These are phyloP conservation scores for Yamadazyma songkhlaensis DNA, from an alignment of 1,139 yeast genomes.

Conservation along the genomic window DNA sequence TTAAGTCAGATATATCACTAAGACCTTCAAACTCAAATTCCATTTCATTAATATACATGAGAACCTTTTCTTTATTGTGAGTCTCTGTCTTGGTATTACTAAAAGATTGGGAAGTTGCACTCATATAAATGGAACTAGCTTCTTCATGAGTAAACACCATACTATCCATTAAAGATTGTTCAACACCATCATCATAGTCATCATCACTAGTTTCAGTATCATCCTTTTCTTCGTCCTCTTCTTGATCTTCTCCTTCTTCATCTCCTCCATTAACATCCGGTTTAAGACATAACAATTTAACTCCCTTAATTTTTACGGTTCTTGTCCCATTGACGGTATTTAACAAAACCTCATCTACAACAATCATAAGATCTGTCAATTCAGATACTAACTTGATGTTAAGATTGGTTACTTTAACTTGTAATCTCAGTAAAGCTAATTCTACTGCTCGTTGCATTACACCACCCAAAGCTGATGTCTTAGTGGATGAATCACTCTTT, in stretches of 20 bases:
- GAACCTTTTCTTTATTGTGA: slow-evolving; percentile 11
- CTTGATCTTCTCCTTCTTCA: slow-evolving; percentile 2
- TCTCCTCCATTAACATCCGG: slow-evolving; percentile 39
- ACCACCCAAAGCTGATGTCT: slow-evolving; percentile 44
- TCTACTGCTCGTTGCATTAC: slow-evolving; percentile 67
- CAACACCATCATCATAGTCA: slow-evolving; percentile 20
- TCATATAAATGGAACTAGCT: slow-evolving; percentile 76
- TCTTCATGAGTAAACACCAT: slow-evolving; percentile 67
- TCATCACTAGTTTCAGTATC: slow-evolving; percentile 12
- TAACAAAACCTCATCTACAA: slow-evolving; percentile 38
- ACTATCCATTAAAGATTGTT: slow-evolving; percentile 52
- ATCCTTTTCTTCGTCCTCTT: slow-evolving; percentile 7
- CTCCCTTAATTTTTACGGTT: slow-evolving; percentile 35
- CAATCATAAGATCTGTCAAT: slow-evolving; percentile 41
- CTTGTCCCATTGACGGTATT: slow-evolving; percentile 49
- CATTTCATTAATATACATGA: slow-evolving; percentile 33
- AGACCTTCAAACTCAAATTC: slow-evolving; percentile 52
- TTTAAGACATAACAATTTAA: slow-evolving; percentile 33
- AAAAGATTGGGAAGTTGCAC: slow-evolving; percentile 60
- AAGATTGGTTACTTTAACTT: slow-evolving; percentile 43
- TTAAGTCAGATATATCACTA: slow-evolving; percentile 44
- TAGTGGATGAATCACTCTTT: slow-evolving; percentile 6
- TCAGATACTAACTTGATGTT: slow-evolving; percentile 52
- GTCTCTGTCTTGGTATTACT: slow-evolving; percentile 6
- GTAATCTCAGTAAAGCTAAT: slow-evolving; percentile 63